These are phyloP conservation scores for Fusarium keratoplasticum DNA, from an alignment of 2,329 filamentous ascomycete species.

Conservation along the genomic window DNA sequence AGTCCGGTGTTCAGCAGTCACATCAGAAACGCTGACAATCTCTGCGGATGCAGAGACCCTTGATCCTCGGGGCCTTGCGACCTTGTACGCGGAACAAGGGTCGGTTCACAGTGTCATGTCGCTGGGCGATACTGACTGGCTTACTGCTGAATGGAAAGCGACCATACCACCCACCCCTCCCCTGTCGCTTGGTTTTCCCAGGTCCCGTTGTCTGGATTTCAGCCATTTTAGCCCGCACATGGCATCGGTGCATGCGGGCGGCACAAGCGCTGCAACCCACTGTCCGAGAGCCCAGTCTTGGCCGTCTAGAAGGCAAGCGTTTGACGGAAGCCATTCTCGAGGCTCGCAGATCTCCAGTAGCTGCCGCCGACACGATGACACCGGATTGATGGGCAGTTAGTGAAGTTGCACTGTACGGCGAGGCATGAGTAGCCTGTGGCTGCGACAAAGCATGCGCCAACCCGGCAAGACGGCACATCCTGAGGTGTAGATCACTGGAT, in stretches of 20 bases:
- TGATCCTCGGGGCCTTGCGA: neutral
- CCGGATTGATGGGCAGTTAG: neutral
- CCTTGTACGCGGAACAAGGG: conserved; percentile 7
- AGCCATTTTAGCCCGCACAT: conserved; percentile 5
- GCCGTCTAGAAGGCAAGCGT: neutral
- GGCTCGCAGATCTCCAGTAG: neutral
- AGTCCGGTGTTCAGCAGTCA: neutral
- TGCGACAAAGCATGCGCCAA: conserved; percentile 6
- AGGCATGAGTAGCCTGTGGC: conserved; percentile 1
- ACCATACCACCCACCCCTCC: neutral
- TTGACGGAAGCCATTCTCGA: neutral
- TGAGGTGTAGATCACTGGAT: conserved; percentile 8
- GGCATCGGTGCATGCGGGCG: conserved; percentile 2
- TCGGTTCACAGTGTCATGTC: neutral
- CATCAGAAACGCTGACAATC: neutral
- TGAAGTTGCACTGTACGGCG: neutral
- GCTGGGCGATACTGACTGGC: neutral
- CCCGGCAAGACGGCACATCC: conserved; percentile 10
- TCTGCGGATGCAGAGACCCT: neutral
- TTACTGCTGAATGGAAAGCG: neutral
- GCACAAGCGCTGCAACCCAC: conserved; percentile 4
- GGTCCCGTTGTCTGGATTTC: conserved; percentile 3
- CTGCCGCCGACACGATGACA: neutral
- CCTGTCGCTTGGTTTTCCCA: neutral
- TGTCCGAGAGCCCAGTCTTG: neutral